Evolutionary conservation across 208 protist genomes (phyloP).

Genomic region (Wallacemonas rigidus): DNA sequence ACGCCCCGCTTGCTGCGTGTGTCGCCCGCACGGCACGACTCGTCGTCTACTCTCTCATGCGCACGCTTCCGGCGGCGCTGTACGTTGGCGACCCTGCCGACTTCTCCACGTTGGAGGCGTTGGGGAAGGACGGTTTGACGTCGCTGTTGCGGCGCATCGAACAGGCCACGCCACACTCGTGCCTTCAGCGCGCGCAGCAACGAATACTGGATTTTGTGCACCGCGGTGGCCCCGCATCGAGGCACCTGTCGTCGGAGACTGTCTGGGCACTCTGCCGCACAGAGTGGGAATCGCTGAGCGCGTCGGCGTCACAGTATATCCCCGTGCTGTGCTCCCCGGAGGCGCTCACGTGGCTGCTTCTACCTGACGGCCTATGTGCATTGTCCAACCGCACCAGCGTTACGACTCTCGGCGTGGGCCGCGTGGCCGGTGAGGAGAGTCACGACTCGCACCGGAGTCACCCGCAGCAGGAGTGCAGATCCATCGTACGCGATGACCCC

Average conservation of each 20-base stretch:
- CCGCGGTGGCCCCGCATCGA: not conserved
- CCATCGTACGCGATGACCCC: constrained; percentile 5
- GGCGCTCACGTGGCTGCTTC: constrained; percentile 8
- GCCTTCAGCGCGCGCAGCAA: not conserved
- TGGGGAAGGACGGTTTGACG: constrained; percentile 1
- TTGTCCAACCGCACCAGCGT: not conserved
- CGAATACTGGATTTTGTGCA: not conserved
- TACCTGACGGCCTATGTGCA: not conserved
- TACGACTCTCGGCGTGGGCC: not conserved
- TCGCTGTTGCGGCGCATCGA: constrained; percentile 6
- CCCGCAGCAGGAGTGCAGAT: not conserved
- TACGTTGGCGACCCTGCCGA: constrained; percentile 47
- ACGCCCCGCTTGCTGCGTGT: constrained; percentile 32
- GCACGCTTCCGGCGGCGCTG: constrained; percentile 35
- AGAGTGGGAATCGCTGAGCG: not conserved
- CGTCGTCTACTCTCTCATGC: constrained; percentile 47
- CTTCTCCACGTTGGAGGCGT: constrained; percentile 21
- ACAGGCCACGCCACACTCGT: not conserved
- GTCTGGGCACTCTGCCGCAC: not conserved
- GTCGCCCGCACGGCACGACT: constrained; percentile 32
- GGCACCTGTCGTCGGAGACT: not conserved
- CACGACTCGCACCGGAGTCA: not conserved
- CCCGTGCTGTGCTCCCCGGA: constrained; percentile 4
- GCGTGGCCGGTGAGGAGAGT: not conserved
- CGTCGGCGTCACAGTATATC: not conserved